Percentiles rank a stretch among this genome's conserved stretches.
These are phyloP conservation scores for Candida dajiaensis DNA, from an alignment of 805 yeast species.

Conservation along the genomic window DNA sequence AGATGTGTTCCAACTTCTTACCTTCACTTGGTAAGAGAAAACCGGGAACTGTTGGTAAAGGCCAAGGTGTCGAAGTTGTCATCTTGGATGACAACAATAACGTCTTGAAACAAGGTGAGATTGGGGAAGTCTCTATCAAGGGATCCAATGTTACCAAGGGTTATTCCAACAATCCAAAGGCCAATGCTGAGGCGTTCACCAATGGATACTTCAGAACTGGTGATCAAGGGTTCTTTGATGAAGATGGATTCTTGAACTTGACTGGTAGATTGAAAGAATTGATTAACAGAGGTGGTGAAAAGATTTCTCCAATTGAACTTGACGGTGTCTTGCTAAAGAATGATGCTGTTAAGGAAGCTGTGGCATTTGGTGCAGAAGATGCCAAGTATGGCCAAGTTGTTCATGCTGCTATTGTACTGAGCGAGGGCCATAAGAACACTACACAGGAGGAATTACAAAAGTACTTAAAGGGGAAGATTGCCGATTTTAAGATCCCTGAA, in stretches of 20 bases:
- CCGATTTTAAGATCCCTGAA: slow-evolving; percentile 57
- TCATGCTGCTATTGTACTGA: slow-evolving; percentile 61
- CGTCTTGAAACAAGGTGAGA: slow-evolving; percentile 40
- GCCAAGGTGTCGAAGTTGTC: slow-evolving; percentile 61
- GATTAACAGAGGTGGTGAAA: slow-evolving; percentile 75
- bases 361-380: slow-evolving; percentile 62
- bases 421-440: slow-evolving; percentile 22
- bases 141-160: slow-evolving; percentile 70
- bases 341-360: slow-evolving; percentile 64
- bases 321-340: slow-evolving; percentile 56
- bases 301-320: slow-evolving; percentile 67
- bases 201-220: slow-evolving; percentile 66
- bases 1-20: slow-evolving; percentile 65
- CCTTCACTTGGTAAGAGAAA: slow-evolving; percentile 61
- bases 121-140: slow-evolving; percentile 65
- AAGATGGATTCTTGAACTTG: slow-evolving; percentile 51
- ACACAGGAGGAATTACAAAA: slow-evolving; percentile 39
- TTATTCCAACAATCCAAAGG: slow-evolving; percentile 65
- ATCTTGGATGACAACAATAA: slow-evolving; percentile 47
- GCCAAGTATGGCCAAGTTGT: slow-evolving; percentile 67
- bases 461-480: slow-evolving; percentile 39
- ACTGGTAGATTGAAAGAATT: slow-evolving; percentile 72
- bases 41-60: slow-evolving; percentile 71
- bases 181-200: slow-evolving; percentile 63
- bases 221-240: slow-evolving; percentile 62